Base-by-base conservation (phyloP, 441 rosid genomes). In the Theobroma grandiflorum region DNA sequence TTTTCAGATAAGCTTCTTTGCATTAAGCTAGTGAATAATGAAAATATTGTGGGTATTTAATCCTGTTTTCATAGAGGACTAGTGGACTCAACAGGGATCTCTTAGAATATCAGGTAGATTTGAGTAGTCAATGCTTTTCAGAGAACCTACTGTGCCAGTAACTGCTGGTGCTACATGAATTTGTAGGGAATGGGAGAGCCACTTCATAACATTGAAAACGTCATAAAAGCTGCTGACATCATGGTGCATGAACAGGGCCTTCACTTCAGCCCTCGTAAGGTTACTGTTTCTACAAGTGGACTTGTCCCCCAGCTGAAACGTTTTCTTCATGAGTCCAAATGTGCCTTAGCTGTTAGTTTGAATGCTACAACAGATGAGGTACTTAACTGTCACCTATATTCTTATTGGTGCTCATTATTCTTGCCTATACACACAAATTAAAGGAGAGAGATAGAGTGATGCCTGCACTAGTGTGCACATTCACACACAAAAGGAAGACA, bases 161-260 rank as follows among this genome's bases (percentile, higher is more conserved):
- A 73, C 74, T 82, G 26, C 9, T 74, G 49, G 15, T 62, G 42
- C 38, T 37, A 50, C 37, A 80, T 61, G 47, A 78, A 49, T 79
- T 71, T 82, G 68, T 86, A 96, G 98, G 99, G 99, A 80, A 96
- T 94, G 99, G 98, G 99, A 75, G 98, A 96, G 83, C 98, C 98
- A 8, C 90, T 96, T 80, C 98, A 96, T 79, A 96, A 94, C 65
- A 82, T 93, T 72, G 94, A 90, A 14, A 92, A 89, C 83, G 97
- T 94, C 52, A 89, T 93, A 42, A 92, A 88, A 89, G 98, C 98
- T 71, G 90, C 97, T 38, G 89, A 88, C 76, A 92, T 96, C 71
- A 86, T 94, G 95, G 93, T 93, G 82, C 93, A 96, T 26, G 93
- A 93, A 33, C 92, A 91, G 78, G 98, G 98, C 73, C 98, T 96